Evolutionary conservation across 2,329 filamentous ascomycete species (phyloP).

Genomic region (Achaetomium macrosporum): DNA sequence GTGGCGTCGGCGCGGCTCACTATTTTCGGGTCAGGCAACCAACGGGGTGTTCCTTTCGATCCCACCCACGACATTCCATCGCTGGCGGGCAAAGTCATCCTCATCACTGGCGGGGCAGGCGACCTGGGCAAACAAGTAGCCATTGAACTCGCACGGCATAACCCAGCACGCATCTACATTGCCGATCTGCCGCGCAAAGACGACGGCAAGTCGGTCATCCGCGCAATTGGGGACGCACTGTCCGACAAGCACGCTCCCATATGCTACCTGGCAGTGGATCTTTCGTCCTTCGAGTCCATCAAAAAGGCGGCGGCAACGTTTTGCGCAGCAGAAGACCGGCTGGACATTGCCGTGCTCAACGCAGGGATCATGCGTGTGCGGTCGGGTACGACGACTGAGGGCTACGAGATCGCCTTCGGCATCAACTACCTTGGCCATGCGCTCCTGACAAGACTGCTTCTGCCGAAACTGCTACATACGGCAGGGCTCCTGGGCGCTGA

Average conservation of each 20-base stretch:
- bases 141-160: constrained; percentile 37
- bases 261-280: constrained; percentile 38
- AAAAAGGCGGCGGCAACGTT: constrained; percentile 36
- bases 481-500: constrained; percentile 1
- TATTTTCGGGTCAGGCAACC: too few relatives aligned
- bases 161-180: constrained; percentile 28
- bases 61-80: constrained; percentile 34
- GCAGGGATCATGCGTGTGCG: constrained; percentile 37
- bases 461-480: constrained; percentile 13
- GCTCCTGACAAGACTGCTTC: constrained; percentile 31
- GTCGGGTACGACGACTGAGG: constrained; percentile 31
- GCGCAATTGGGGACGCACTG: constrained; percentile 26
- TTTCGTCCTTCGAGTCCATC: constrained; percentile 40
- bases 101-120: constrained; percentile 45
- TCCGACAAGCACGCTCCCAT: constrained; percentile 27
- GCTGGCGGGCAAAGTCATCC: constrained; percentile 37
- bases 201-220: constrained; percentile 21
- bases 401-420: constrained; percentile 39
- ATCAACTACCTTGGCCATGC: constrained; percentile 41
- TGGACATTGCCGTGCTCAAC: constrained; percentile 43
- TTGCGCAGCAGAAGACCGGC: constrained; percentile 24
- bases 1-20: too few relatives aligned
- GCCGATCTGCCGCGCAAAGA: constrained; percentile 33
- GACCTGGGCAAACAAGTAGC: constrained; percentile 44
- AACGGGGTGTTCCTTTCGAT: constrained; percentile 24